A percentile compares a stretch with the other conserved stretches of the same genome.
phyloP scores from a whole-genome alignment of 192 early-diverging fungal species.

The Gryganskiella cystojenkinii region DNA sequence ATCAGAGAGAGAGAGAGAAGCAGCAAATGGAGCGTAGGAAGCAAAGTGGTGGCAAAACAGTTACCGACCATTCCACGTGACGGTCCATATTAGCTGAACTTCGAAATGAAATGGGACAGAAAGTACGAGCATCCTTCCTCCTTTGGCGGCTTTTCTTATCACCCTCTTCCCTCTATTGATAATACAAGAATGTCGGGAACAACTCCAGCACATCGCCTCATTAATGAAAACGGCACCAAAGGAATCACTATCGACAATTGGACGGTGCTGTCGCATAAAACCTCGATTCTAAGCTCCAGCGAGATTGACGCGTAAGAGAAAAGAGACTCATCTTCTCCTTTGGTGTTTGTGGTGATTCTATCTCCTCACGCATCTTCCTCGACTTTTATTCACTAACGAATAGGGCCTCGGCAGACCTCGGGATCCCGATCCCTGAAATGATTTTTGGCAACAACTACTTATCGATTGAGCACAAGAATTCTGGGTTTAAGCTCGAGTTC shows the following conservation, averaged over 20 bases:
- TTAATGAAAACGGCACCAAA: conserved; percentile 54
- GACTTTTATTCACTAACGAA: too few species aligned
- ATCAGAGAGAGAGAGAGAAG: too few species aligned
- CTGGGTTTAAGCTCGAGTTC: conserved; percentile 67
- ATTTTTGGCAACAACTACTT: conserved; percentile 93
- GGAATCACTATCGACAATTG: conserved; percentile 62
- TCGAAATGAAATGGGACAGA: too few species aligned
- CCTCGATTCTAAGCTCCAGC: conserved; percentile 63
- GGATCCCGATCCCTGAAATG: conserved; percentile 94
- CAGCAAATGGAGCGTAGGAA: too few species aligned
- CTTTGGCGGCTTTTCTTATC: not conserved
- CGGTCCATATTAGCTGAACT: too few species aligned
- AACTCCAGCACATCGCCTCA: conserved; percentile 28
- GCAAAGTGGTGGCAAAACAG: too few species aligned
- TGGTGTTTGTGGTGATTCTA: too few species aligned
- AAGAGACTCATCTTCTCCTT: too few species aligned
- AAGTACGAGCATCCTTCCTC: too few species aligned
- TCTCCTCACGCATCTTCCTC: not conserved
- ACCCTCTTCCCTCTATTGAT: not conserved
- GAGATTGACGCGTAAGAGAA: conserved; percentile 65
- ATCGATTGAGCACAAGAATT: conserved; percentile 60
- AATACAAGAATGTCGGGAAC: not conserved
- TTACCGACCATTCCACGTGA: too few species aligned
- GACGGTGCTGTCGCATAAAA: conserved; percentile 61
- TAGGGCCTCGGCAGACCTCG: conserved; percentile 64